These are phyloP conservation scores for Globisporangium solare DNA, from an alignment of 352 stramenopile species.

Conservation along the genomic window DNA sequence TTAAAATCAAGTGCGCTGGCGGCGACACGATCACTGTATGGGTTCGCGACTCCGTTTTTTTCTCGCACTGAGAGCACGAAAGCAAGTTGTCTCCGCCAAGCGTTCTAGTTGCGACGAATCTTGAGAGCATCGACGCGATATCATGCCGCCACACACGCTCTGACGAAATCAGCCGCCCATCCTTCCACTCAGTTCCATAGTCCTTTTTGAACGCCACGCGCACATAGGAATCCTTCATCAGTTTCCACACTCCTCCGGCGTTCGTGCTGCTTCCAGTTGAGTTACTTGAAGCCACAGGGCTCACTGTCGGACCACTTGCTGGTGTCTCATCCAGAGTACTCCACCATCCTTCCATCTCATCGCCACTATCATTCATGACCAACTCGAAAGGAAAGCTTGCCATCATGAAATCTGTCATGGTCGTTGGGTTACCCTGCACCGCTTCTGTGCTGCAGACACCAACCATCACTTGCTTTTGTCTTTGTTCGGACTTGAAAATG, in stretches of 20 bases:
- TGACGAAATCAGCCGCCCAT: slow-evolving; percentile 71
- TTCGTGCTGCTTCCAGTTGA: neutral
- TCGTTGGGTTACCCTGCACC: slow-evolving; percentile 29
- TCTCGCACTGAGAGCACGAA: slow-evolving; percentile 59
- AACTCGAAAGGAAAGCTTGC: slow-evolving; percentile 69
- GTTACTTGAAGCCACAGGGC: neutral
- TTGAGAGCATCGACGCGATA: slow-evolving; percentile 75
- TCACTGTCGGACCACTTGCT: slow-evolving; percentile 9
- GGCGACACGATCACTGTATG: slow-evolving; percentile 81
- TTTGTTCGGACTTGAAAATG: slow-evolving; percentile 29
- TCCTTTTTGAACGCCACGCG: slow-evolving; percentile 88
- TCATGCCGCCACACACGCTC: slow-evolving; percentile 84
- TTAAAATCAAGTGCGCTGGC: slow-evolving; percentile 81
- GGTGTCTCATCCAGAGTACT: slow-evolving; percentile 37
- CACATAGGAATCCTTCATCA: slow-evolving; percentile 83
- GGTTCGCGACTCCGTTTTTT: slow-evolving; percentile 76
- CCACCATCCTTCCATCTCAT: slow-evolving; percentile 76
- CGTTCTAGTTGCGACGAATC: slow-evolving; percentile 75
- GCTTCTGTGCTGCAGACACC: slow-evolving; percentile 62
- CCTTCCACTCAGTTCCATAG: slow-evolving; percentile 84
- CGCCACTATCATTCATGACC: slow-evolving; percentile 39
- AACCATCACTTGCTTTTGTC: slow-evolving; percentile 34
- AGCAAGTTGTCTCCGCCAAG: slow-evolving; percentile 80
- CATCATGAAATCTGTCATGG: slow-evolving; percentile 59
- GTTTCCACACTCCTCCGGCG: slow-evolving; percentile 39